phyloP scores from a whole-genome alignment of 139 green algal species.

The Pleodorina starrii region DNA sequence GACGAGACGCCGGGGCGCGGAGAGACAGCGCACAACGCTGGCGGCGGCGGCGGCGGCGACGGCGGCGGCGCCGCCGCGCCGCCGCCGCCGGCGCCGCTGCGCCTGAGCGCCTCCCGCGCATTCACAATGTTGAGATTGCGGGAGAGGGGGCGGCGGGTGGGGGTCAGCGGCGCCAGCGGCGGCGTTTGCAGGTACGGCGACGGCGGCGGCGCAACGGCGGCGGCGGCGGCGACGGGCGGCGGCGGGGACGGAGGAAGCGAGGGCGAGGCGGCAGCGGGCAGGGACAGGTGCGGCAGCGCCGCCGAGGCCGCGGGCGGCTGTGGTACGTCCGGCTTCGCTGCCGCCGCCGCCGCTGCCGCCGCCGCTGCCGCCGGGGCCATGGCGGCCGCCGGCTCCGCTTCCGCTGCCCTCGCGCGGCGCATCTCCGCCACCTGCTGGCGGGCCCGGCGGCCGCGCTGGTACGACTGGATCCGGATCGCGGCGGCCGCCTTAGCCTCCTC shows the following conservation, averaged over 20 bases:
- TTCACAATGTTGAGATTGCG: slow-evolving; percentile 4
- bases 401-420: neutral
- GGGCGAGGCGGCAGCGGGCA: too few species aligned
- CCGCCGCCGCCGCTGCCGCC: neutral
- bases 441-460: neutral
- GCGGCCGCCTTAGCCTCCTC: neutral
- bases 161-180: too few species aligned
- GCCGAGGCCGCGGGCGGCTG: neutral
- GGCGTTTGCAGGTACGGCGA: neutral
- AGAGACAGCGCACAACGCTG: neutral
- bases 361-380: neutral
- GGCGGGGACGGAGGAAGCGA: neutral
- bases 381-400: neutral
- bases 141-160: neutral
- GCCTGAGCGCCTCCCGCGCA: neutral
- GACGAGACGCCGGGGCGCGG: too few species aligned
- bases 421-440: neutral
- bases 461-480: neutral
- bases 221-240: neutral
- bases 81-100: neutral
- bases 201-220: neutral
- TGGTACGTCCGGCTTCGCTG: neutral
- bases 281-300: neutral
- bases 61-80: neutral
- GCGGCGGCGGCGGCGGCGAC: neutral